Conservation (phyloP, 768 basidiomycete genomes). For the Pleurotus eryngii region DNA sequence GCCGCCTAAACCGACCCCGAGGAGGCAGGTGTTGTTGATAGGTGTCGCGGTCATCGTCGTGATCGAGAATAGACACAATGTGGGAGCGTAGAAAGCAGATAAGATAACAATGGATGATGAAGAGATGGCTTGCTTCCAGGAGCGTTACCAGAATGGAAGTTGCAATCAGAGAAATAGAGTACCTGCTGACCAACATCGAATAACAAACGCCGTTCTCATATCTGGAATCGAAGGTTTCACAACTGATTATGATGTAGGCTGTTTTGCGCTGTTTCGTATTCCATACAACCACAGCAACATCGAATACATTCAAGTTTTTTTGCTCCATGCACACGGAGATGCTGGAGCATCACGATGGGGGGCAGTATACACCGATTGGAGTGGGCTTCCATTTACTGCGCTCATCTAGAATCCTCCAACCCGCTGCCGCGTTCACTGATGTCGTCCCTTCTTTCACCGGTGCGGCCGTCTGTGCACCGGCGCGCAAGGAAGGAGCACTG, state of each 20-base stretch:
- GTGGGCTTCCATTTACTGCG: conserved; percentile 55
- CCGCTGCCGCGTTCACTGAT: conserved; percentile 22
- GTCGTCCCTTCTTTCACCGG: neutral
- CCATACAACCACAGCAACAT: too few species aligned
- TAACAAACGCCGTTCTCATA: too few species aligned
- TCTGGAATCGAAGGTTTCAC: too few species aligned
- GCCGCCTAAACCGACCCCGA: conserved; percentile 75
- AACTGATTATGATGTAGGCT: too few species aligned
- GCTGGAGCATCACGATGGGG: neutral
- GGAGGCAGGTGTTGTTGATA: conserved; percentile 64
- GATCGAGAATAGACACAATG: too few species aligned
- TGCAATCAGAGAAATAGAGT: too few species aligned
- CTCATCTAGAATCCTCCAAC: conserved; percentile 52
- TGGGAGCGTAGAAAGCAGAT: too few species aligned
- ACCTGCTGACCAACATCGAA: too few species aligned
- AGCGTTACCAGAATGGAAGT: too few species aligned
- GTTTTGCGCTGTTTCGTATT: too few species aligned
- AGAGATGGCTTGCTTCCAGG: too few species aligned
- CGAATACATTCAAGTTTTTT: neutral
- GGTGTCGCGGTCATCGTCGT: conserved; percentile 23
- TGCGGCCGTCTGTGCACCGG: neutral
- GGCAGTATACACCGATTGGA: conserved; percentile 60
- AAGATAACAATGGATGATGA: too few species aligned
- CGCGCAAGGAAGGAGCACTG: neutral
- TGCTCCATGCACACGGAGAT: neutral